Percentiles rank a stretch among this genome's conserved stretches.
phyloP scores from a whole-genome alignment of 2,329 filamentous ascomycete genomes.

The Cordyceps javanica region DNA sequence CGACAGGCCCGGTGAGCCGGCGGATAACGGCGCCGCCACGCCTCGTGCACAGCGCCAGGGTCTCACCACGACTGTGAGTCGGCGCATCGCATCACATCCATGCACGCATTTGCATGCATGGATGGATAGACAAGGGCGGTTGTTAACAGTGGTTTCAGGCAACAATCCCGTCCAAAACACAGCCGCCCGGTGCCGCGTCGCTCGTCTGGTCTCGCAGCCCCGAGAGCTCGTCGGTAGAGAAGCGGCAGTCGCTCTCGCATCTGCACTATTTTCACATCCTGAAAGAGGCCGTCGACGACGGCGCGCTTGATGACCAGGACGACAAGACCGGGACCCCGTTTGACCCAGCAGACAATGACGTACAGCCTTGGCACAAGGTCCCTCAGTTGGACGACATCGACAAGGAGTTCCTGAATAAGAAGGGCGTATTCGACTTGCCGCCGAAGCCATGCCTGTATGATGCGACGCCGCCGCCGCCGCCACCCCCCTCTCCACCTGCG shows the following conservation, averaged over 20 bases:
- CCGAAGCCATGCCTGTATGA: not conserved
- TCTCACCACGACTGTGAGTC: not conserved
- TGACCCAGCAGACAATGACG: not conserved
- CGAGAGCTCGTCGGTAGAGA: not conserved
- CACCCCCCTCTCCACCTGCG: not conserved
- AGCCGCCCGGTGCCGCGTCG: not conserved
- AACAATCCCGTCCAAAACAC: not conserved
- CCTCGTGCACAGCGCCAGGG: not conserved
- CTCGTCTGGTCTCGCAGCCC: not conserved
- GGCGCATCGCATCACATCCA: not conserved
- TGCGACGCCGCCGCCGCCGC: no score
- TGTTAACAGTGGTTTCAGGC: no score
- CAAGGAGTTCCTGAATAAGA: conserved; percentile 8
- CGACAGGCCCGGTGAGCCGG: not conserved
- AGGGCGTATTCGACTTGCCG: not conserved
- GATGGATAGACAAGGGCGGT: not conserved
- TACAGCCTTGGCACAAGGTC: not conserved
- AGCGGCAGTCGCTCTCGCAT: not conserved
- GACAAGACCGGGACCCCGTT: not conserved
- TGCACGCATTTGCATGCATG: not conserved
- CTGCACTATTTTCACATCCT: conserved; percentile 1
- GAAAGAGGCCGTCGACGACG: not conserved
- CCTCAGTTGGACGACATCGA: conserved; percentile 2
- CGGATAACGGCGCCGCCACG: not conserved
- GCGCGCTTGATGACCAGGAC: not conserved